Base-by-base conservation (phyloP, 2,329 filamentous ascomycete species). In the Colletotrichum somersetense region DNA sequence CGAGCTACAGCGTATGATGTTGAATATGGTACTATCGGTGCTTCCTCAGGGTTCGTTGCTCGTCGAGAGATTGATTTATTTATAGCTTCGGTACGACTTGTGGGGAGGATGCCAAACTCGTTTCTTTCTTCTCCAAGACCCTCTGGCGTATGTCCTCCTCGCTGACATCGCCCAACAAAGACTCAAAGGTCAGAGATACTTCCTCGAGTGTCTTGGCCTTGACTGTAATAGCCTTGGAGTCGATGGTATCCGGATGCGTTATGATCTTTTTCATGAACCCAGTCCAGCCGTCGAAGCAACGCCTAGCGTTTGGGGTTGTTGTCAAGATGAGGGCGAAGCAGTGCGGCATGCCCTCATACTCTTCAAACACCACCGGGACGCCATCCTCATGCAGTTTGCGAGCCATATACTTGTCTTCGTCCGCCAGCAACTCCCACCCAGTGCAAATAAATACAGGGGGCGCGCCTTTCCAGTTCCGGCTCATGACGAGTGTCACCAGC, bases 331-430 rank as follows among this genome's bases (percentile, higher is more conserved):
- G 76, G 0, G 87, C 89, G 77, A 94, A 96, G 75, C 89, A 90
- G 81, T 95, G 93, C 66, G 93, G 92, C 93, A 96, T 96, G 3
- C 89, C 91, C 79, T 95, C 91, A 78, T 91, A 96, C 81, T 94
- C 89, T 78, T 93, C 89, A 76, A 91, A 92, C 4, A 89, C 85
- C 0, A 95, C 88, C 0, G 77, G 77, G 0, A 91, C 91, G 6
- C 88, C 89, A 57, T 92, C 88, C 10, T 76, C 74, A 20, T 84
- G 83, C 14, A 93, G 83, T 50, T 86, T 85, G 52, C 83, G 80
- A 0, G 91, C 92, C 2, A 93, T 78, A 64, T 89, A 89, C 74
- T 85, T 86, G 72, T 86, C 86, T 79, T 95, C 92, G 79, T 94
- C 92, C 1, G 88, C 84, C 12, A 96, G 84, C 75, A 92, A 86